phyloP scores from a whole-genome alignment of 208 protist species.

The Hexamita inflata region DNA sequence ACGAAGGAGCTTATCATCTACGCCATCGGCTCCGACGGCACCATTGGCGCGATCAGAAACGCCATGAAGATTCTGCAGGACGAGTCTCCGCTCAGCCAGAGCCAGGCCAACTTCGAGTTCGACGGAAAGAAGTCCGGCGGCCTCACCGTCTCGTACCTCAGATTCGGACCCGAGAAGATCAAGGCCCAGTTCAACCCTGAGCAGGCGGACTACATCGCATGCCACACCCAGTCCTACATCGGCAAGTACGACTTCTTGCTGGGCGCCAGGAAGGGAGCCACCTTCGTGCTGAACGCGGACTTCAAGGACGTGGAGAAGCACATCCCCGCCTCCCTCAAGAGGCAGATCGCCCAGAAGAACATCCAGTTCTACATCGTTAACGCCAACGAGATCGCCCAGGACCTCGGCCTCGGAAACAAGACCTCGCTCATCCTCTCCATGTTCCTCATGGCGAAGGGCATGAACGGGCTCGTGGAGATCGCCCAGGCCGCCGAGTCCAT shows the following conservation, averaged over 20 bases:
- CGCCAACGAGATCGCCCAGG: conserved; percentile 43
- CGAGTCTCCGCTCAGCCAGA: conserved; percentile 38
- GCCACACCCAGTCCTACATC: conserved; percentile 52
- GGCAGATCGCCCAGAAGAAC: conserved; percentile 42
- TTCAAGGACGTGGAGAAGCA: conserved; percentile 40
- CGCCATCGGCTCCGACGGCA: conserved; percentile 56
- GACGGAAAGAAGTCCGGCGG: conserved; percentile 54
- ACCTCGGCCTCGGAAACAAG: conserved; percentile 34
- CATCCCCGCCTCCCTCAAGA: conserved; percentile 46
- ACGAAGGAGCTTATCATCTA: conserved; percentile 41
- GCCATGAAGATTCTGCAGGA: conserved; percentile 56
- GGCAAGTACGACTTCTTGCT: background rate
- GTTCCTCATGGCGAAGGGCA: background rate
- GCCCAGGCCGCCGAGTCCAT: background rate
- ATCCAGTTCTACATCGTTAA: conserved; percentile 48
- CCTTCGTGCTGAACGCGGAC: background rate
- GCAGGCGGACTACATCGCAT: conserved; percentile 53
- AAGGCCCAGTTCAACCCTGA: conserved; percentile 49
- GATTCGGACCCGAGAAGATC: conserved; percentile 38
- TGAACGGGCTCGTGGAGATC: background rate
- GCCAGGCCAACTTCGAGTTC: conserved; percentile 59
- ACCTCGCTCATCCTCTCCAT: background rate
- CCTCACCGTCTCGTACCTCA: conserved; percentile 54
- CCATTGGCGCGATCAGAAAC: conserved; percentile 54
- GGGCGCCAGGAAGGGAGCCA: background rate